Base-by-base conservation (phyloP, 768 basidiomycete species). In the Phlebiopsis flavidoalba region DNA sequence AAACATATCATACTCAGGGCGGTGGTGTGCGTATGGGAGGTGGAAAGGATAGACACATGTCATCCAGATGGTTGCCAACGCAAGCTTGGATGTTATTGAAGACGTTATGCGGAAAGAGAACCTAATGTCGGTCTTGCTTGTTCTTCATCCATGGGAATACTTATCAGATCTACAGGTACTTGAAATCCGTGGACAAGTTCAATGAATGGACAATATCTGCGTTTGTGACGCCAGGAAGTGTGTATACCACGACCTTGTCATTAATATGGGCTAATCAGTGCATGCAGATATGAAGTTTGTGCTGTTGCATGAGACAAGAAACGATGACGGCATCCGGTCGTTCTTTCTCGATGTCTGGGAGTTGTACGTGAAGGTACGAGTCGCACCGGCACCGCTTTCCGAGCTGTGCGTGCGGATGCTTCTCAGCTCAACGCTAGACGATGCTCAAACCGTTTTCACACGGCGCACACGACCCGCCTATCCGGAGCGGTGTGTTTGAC, bases 191-290 rank as follows among this genome's bases (percentile, higher is more conserved):
- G 61, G 97, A 99, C 80, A 93, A 89, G 77, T 97, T 98, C 76
- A 98, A 98, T 70, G 97, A 98, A 71, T 99, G 97, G 97, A 95
- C 87, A 2, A 87, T 98, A 19, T 98, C 97, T 15, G 94, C 92
- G 33, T 98, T 98, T 75, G 79, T 98, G 19, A 98, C 97, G 0
- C 88, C 95, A 1, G 92, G 90, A 63, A 97, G 96, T 98, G 75
- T 78, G 94, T 68, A n/a, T n/a, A 53, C 60, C n/a, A 45, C 36
- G 5, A 14, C n/a, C 10, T 53, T 57, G 22, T 47, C 56, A 53
- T 36, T 21, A 45, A 8, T 66, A 58, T 21, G 53, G n/a, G 31
- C 45, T 60, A 19, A 36, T 31, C 24, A 71, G 22, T 43, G 8
- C 51, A 71, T 52, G 49, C 70, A 98, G 97, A 95, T 72, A 92